Base-by-base conservation (phyloP, 2,329 filamentous ascomycete species). In the Emergomyces pasteurianus region DNA sequence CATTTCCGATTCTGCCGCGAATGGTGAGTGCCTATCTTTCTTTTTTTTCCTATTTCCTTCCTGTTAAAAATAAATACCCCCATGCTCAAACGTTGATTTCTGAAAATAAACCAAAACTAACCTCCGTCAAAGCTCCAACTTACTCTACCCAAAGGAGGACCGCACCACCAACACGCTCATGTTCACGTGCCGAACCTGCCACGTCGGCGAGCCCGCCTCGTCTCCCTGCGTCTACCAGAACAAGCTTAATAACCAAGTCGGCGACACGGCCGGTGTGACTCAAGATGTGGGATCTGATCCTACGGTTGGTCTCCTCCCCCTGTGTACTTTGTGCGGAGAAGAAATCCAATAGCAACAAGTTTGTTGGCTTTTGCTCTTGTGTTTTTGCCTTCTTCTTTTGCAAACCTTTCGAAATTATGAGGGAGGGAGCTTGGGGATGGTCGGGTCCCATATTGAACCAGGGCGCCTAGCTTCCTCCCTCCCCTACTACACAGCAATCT, bases 1-100 rank as follows among this genome's bases (percentile, higher is more conserved):
- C 91, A 90, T 55, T 99, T 97, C 77, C 88, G 90, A 71, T 99
- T 99, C 82, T 99, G 94, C 80, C 91, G 90, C 69, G 94, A 99
- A 82, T 99, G 94, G 86, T 87, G 75, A 69, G 78, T 67, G 31
- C 26, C n/a, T 28, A 18, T n/a, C 14, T n/a, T 21, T 14, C 8
- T 34, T 16, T 16, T 23, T 26, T 16, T 49, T 14, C 12, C 36
- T 12, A 38, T 36, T 36, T 36, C 36, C 58, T 49, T n/a, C n/a
- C n/a, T n/a, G n/a, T n/a, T n/a, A n/a, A n/a, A 9, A 38, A 3
- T 60, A 40, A 50, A 23, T 56, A 40, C 49, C 26, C 31, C 31
- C 31, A 31, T 3, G 3, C 31, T 31, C 31, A 31, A 31, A 31
- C 31, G 16, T n/a, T 34, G 40, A 28, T 58, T 52, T 23, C 9